Percentiles rank a stretch among this genome's conserved stretches.
Evolutionary conservation across 2,329 filamentous ascomycete genomes (phyloP).

Genomic region (Alternaria alternata): DNA sequence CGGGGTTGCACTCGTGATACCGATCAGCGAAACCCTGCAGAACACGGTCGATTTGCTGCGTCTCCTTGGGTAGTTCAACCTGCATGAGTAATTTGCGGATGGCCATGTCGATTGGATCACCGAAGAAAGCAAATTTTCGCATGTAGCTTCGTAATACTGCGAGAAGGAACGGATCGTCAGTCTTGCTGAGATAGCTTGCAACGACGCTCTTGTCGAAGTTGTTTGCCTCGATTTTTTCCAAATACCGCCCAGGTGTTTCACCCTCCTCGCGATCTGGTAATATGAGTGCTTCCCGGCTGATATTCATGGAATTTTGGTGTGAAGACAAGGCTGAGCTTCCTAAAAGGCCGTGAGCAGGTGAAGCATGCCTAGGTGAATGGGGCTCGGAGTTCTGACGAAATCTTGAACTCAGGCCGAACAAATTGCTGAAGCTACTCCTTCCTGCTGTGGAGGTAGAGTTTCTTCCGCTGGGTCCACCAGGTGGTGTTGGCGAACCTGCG

Average conservation of each 20-base stretch:
- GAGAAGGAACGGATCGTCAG: slow-evolving; percentile 81
- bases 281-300: slow-evolving; percentile 72
- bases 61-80: slow-evolving; percentile 94
- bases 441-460: slow-evolving; percentile 86
- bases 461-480: slow-evolving; percentile 58
- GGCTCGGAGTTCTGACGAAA: slow-evolving; percentile 84
- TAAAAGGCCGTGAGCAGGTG: slow-evolving; percentile 64
- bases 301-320: slow-evolving; percentile 83
- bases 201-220: slow-evolving; percentile 82
- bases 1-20: slow-evolving; percentile 98
- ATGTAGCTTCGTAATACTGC: slow-evolving; percentile 93
- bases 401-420: slow-evolving; percentile 77
- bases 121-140: slow-evolving; percentile 93
- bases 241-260: slow-evolving; percentile 89
- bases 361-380: slow-evolving; percentile 66
- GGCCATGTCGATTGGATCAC: slow-evolving; percentile 97
- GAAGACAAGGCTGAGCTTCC: slow-evolving; percentile 76
- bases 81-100: slow-evolving; percentile 96
- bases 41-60: slow-evolving; percentile 95
- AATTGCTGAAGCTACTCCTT: slow-evolving; percentile 89
- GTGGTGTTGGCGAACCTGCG: slow-evolving; percentile 68
- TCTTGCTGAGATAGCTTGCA: slow-evolving; percentile 84
- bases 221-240: slow-evolving; percentile 81
- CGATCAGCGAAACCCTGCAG: slow-evolving; percentile 93
- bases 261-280: slow-evolving; percentile 84